These are phyloP conservation scores for Alternaria ventricosa DNA, from an alignment of 2,329 filamentous ascomycete species.

Conservation along the genomic window DNA sequence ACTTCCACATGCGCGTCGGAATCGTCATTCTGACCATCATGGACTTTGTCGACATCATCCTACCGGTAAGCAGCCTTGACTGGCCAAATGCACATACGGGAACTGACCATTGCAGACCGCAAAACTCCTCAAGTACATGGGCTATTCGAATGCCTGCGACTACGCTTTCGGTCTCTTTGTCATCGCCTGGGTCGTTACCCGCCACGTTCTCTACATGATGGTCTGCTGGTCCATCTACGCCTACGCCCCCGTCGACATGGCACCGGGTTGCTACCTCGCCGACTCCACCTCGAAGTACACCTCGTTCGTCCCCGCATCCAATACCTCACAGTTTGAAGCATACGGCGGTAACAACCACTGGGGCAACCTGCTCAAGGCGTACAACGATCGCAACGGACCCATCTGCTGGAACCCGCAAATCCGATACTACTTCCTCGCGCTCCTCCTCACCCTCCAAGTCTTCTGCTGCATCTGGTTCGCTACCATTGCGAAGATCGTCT, in stretches of 20 bases:
- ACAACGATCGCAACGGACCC: constrained; percentile 71
- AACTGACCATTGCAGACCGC: constrained; percentile 66
- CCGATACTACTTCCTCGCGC: constrained; percentile 76
- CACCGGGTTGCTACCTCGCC: constrained; percentile 72
- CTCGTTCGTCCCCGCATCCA: constrained; percentile 60
- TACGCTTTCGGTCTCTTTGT: constrained; percentile 85
- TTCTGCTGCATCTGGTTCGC: constrained; percentile 87
- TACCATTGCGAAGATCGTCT: constrained; percentile 84
- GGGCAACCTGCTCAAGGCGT: constrained; percentile 74
- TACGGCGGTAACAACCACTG: constrained; percentile 52
- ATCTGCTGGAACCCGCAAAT: constrained; percentile 82
- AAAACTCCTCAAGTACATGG: constrained; percentile 89
- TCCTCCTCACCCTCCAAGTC: constrained; percentile 78
- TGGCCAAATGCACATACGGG: no score
- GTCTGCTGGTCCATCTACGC: constrained; percentile 84
- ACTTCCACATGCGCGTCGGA: constrained; percentile 85
- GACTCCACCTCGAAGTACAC: constrained; percentile 53
- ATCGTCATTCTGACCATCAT: constrained; percentile 90
- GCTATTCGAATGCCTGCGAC: constrained; percentile 78
- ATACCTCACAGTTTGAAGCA: constrained; percentile 50
- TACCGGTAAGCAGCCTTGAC: constrained; percentile 72
- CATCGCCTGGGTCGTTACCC: constrained; percentile 79
- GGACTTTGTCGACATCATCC: constrained; percentile 88
- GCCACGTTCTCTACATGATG: constrained; percentile 79
- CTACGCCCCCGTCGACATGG: constrained; percentile 67